Evolutionary conservation across 106 monocot genomes (phyloP), one percentile per base, ranked within the genome.

Genomic region (Allium cepa): DNA sequence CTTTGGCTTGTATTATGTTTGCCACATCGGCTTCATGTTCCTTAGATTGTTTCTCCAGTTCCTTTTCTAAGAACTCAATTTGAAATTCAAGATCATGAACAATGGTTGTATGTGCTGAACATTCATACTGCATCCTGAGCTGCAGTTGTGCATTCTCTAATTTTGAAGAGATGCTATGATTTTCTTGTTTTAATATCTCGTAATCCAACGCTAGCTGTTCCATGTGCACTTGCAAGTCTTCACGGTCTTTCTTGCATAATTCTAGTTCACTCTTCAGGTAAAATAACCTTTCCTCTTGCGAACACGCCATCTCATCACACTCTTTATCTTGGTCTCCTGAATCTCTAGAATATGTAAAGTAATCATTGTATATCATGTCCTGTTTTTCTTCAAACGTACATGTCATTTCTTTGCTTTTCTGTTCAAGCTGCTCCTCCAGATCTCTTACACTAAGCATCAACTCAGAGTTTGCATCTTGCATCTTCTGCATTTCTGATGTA

Each of bases 121-220:
- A 93, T 67, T 99, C 99, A 62, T 90, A 52, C 66, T 99, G 99
- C 87, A 99, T 93, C 81, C 90, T 81, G 15, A 99, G 79, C 46
- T 93, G 90, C 52, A 99, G 67, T 66, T 99, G 87, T 11, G 64
- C 79, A 63, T 99, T 92, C 81, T 93, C 93, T 48, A 93, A 74
- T 71, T 70, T 99, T 46, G 67, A 64, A 45, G 87, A 77, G 45
- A 87, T 75, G 57, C 85, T 85, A 78, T 99, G 99, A 58, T 99
- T 85, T 80, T 99, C 99, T 77, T 99, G 99, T 60, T 90, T 99
- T 51, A 93, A 48, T 63, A 99, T 99, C 81, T 99, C 93, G 62
- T 93, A 99, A 55, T 99, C 99, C 36, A 99, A 79, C 56, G 93
- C 99, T 36, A 99, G 78, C 74, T 99, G 99, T 76, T 99, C 99